These are phyloP conservation scores for Backusella tuberculispora DNA, from an alignment of 192 early-diverging fungal genomes.

Conservation along the genomic window DNA sequence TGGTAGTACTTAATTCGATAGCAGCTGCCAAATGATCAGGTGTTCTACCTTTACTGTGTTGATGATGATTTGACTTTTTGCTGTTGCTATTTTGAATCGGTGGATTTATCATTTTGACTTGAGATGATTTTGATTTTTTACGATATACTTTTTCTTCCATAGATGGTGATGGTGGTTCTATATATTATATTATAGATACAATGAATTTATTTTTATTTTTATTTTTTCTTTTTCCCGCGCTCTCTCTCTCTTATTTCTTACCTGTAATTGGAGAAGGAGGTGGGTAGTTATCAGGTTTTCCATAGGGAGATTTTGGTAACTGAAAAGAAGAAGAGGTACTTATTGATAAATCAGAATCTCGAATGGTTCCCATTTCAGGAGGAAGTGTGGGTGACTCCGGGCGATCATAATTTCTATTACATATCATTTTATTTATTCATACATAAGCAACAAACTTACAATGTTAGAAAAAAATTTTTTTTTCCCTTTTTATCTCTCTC, in stretches of 20 bases:
- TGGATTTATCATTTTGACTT: background rate
- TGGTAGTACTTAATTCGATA: constrained; percentile 24
- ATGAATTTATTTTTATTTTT: background rate
- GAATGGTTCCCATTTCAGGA: background rate
- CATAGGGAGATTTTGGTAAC: background rate
- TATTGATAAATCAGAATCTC: constrained; percentile 4
- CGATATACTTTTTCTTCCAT: background rate
- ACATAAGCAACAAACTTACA: background rate
- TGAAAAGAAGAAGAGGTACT: constrained; percentile 2
- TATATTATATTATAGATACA: background rate
- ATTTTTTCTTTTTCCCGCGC: no score
- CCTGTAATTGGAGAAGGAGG: background rate
- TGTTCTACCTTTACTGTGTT: background rate
- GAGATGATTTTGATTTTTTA: background rate
- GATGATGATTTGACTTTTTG: background rate
- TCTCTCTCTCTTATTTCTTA: background rate
- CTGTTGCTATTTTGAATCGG: background rate
- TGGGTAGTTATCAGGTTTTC: background rate
- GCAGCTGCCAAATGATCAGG: constrained; percentile 24
- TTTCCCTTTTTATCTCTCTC: no score
- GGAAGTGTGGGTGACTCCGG: constrained; percentile 35
- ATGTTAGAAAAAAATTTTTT: no score
- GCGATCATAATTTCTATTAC: constrained; percentile 15
- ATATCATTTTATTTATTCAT: background rate
- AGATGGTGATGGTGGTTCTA: background rate